Conservation (phyloP, 2,329 filamentous ascomycete species). For the Fusarium tanahbumbuense region DNA sequence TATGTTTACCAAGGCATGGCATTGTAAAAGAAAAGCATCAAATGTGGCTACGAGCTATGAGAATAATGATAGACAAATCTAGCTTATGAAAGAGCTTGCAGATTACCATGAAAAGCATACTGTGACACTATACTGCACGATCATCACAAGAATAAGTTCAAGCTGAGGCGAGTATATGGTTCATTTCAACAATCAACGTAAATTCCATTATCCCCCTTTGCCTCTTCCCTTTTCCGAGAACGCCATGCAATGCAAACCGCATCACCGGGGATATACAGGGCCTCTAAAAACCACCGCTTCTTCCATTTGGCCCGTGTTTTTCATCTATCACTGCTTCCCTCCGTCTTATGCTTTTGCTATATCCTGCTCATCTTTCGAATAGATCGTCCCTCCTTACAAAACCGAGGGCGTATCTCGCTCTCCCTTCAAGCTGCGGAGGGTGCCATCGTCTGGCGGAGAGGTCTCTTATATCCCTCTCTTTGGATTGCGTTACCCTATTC, state of each 20-base stretch:
- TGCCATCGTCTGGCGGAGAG: slow-evolving; percentile 28
- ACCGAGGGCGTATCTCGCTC: slow-evolving; percentile 2
- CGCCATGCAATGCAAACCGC: slow-evolving; percentile 56
- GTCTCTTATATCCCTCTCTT: slow-evolving; percentile 11
- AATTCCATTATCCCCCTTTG: slow-evolving; percentile 50
- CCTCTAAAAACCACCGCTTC: slow-evolving; percentile 37
- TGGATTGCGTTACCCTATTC: slow-evolving; percentile 40
- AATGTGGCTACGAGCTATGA: slow-evolving; percentile 37
- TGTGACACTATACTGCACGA: not conserved
- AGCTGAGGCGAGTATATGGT: slow-evolving; percentile 40
- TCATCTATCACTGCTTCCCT: slow-evolving; percentile 21
- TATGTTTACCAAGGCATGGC: not conserved
- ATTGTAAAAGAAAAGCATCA: slow-evolving; percentile 4
- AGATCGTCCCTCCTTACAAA: slow-evolving; percentile 15
- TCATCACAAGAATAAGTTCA: slow-evolving; percentile 11
- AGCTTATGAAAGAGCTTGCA: slow-evolving; percentile 11
- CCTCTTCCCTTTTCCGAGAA: slow-evolving; percentile 51
- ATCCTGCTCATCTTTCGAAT: slow-evolving; percentile 25
- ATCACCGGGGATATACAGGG: slow-evolving; percentile 51
- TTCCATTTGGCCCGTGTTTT: slow-evolving; percentile 32
- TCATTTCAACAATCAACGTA: slow-evolving; percentile 48
- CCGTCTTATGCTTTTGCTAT: slow-evolving; percentile 25
- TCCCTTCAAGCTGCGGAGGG: slow-evolving; percentile 40
- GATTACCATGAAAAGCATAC: not conserved
- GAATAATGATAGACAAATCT: slow-evolving; percentile 27